phyloP scores from a whole-genome alignment of 202 grass and related monocot genomes.

The Eragrostis tef region DNA sequence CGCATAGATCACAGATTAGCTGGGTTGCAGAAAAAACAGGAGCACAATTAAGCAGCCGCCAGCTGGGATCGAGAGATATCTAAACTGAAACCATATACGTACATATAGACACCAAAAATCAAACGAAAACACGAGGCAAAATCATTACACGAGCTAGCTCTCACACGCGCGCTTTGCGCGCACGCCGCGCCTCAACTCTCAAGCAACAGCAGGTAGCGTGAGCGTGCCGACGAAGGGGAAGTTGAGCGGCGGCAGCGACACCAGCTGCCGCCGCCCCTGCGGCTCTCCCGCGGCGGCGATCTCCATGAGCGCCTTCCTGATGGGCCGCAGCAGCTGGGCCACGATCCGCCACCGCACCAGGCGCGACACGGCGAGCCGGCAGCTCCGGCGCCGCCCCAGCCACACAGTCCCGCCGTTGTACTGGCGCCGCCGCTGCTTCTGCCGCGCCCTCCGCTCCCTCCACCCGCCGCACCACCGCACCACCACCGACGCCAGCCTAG shows the following conservation, averaged over 20 bases:
- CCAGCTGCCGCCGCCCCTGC: conserved; percentile 14
- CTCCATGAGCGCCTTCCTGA: conserved; percentile 59
- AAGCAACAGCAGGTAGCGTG: conserved; percentile 47
- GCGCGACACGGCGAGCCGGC: conserved; percentile 53
- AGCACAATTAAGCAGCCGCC: background rate
- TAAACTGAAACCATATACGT: conserved; percentile 1
- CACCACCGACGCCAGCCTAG: conserved; percentile 28
- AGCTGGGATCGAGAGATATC: background rate
- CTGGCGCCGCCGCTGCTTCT: conserved; percentile 40
- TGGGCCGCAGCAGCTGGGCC: conserved; percentile 55
- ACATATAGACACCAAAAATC: conserved; percentile 6
- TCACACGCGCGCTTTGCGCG: background rate
- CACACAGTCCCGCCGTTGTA: conserved; percentile 53
- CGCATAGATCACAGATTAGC: conserved; percentile 3
- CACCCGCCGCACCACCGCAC: conserved; percentile 52
- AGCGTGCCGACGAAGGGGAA: conserved; percentile 60
- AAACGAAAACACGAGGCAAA: conserved; percentile 5
- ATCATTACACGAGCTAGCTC: conserved; percentile 34
- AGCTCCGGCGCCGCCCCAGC: conserved; percentile 49
- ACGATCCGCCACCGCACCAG: conserved; percentile 62
- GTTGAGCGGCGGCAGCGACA: conserved; percentile 49
- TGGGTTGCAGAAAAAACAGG: background rate
- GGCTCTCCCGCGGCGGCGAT: conserved; percentile 18
- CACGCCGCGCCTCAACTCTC: background rate
- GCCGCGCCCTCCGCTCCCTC: conserved; percentile 42